phyloP scores from a whole-genome alignment of 106 monocot genomes.

The Dendrobium nobile region DNA sequence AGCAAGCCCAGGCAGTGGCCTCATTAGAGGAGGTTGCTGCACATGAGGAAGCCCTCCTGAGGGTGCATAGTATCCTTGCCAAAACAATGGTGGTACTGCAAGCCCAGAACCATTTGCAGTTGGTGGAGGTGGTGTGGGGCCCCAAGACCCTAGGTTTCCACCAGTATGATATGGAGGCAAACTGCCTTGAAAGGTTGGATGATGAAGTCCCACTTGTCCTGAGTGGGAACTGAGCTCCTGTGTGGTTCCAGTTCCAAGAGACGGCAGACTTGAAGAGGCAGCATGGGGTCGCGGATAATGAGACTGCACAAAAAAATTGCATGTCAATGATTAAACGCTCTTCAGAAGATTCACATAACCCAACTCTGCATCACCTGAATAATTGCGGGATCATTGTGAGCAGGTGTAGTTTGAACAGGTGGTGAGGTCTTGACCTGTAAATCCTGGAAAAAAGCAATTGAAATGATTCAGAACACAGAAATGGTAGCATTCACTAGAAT shows the following conservation, averaged over 20 bases:
- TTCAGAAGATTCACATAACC: neutral
- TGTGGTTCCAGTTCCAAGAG: slow-evolving; percentile 26
- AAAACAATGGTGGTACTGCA: slow-evolving; percentile 55
- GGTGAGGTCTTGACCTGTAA: slow-evolving; percentile 76
- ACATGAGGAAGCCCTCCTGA: slow-evolving; percentile 35
- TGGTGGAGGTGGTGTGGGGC: slow-evolving; percentile 27
- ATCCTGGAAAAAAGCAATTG: slow-evolving; percentile 44
- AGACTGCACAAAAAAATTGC: slow-evolving; percentile 37
- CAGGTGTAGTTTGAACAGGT: slow-evolving; percentile 43
- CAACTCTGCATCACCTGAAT: slow-evolving; percentile 42
- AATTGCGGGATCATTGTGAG: slow-evolving; percentile 69
- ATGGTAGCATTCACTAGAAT: neutral
- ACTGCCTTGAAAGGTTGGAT: slow-evolving; percentile 32
- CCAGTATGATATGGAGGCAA: slow-evolving; percentile 52
- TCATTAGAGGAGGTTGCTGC: slow-evolving; percentile 41
- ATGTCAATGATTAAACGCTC: neutral
- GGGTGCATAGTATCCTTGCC: slow-evolving; percentile 55
- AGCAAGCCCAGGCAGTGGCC: slow-evolving; percentile 36
- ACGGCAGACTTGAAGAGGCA: slow-evolving; percentile 27
- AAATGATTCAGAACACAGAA: neutral
- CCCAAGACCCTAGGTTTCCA: slow-evolving; percentile 52
- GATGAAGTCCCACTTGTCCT: slow-evolving; percentile 29
- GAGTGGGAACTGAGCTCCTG: slow-evolving; percentile 28
- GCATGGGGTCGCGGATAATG: slow-evolving; percentile 47
- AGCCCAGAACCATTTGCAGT: slow-evolving; percentile 41